Base-by-base conservation (phyloP, 1,284 basidiomycete species). In the Apiotrichum gracile region DNA sequence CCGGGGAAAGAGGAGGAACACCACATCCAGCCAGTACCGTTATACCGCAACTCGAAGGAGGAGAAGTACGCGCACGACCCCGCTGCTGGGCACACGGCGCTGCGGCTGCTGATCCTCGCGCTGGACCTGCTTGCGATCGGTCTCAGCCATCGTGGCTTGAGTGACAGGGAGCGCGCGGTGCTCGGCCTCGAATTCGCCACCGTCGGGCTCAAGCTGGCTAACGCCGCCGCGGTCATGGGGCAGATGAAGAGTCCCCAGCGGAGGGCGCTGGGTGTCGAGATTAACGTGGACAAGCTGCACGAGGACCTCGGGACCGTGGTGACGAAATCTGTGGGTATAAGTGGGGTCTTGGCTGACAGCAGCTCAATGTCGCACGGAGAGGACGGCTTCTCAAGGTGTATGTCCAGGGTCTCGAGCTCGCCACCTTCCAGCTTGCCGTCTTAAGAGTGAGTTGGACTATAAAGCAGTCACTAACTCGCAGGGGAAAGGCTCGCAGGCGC, bases 141-240 rank as follows among this genome's bases (percentile, higher is more conserved):
- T 1, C 42, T 70, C 22, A 34, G 35, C 5, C 45, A 37, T 2
- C 43, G 54, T 0, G 57, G 54, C 5, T 46, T 71, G 12, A 64
- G 65, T 1, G 64, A 70, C 41, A 46, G 43, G 38, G 70, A 73
- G 42, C 49, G 49, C n/a, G 68, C 62, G 5, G 64, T 63, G 4
- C 70, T 70, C 31, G 63, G 63, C 5, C 37, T 61, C 22, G 67
- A 72, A 47, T 68, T 67, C 41, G 66, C 58, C 0, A 37, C 52
- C 0, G 60, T 72, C 2, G 68, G 65, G 2, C 34, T 67, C 26
- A 69, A 73, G 57, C 55, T 68, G 10, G 53, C 61, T 31, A 22
- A 41, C 19, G 47, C 52, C 5, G 31, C 33, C 19, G 56, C 48
- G 46, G 42, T 21, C 49, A 55, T 61, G 33, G 50, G 33, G 34